phyloP scores from a whole-genome alignment of 129 eudicot species.

The Flaveria linearis region DNA sequence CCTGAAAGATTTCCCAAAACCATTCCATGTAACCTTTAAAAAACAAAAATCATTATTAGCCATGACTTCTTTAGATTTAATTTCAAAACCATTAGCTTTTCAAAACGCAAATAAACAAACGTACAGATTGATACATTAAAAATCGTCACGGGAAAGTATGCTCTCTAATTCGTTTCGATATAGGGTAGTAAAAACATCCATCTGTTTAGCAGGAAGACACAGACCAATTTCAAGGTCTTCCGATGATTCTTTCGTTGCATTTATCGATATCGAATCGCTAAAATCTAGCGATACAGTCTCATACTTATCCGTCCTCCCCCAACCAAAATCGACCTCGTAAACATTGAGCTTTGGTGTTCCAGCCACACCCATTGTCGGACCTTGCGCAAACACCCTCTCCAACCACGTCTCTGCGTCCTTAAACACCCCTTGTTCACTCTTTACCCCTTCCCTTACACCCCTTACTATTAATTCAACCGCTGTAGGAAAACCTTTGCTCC shows the following conservation, averaged over 20 bases:
- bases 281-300: slow-evolving; percentile 41
- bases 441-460: slow-evolving; percentile 12
- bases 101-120: not conserved
- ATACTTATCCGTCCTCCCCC: slow-evolving; percentile 43
- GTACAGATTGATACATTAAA: not conserved
- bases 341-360: slow-evolving; percentile 42
- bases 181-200: slow-evolving; percentile 38
- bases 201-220: slow-evolving; percentile 29
- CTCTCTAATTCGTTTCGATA: slow-evolving; percentile 15
- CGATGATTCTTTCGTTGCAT: slow-evolving; percentile 32
- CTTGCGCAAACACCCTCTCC: no score
- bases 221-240: slow-evolving; percentile 49
- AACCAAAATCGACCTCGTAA: slow-evolving; percentile 51
- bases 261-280: slow-evolving; percentile 24
- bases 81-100: no score
- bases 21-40: no score
- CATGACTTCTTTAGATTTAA: no score
- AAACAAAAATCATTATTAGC: no score
- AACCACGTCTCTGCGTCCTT: slow-evolving; percentile 23
- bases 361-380: slow-evolving; percentile 32
- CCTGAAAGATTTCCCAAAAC: no score
- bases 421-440: slow-evolving; percentile 20
- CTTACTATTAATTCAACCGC: slow-evolving; percentile 28
- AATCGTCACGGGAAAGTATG: not conserved
- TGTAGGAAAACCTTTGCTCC: slow-evolving; percentile 28